These are phyloP conservation scores for Xylariaceae sp. DNA, from an alignment of 2,329 filamentous ascomycete genomes.

Conservation along the genomic window DNA sequence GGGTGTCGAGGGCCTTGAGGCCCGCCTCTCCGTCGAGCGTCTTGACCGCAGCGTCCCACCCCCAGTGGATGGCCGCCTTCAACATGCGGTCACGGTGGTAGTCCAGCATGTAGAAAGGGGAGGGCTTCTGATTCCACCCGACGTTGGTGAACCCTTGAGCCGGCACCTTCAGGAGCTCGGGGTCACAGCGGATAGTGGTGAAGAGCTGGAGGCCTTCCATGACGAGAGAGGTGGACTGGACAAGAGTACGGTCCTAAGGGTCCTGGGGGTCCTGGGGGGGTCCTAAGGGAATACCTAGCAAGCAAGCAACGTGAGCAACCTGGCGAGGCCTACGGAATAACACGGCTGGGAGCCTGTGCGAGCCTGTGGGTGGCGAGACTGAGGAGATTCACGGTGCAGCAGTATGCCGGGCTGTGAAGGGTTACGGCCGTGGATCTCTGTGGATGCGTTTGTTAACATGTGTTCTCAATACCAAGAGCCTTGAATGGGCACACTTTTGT, in stretches of 20 bases:
- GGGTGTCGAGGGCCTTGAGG: constrained; percentile 38
- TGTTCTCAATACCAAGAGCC: no score
- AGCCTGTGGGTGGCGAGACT: no score
- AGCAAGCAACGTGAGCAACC: no score
- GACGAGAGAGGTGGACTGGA: neutral
- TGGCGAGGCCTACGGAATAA: no score
- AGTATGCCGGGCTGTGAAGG: no score
- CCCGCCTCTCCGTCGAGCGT: constrained; percentile 43
- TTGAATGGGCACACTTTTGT: no score
- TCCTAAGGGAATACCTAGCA: neutral
- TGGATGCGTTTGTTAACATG: no score
- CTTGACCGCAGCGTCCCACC: constrained; percentile 45
- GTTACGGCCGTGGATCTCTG: no score
- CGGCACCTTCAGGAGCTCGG: constrained; percentile 44
- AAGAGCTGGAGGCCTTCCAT: constrained; percentile 54
- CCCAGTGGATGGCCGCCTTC: constrained; percentile 53
- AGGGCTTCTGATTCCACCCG: constrained; percentile 51
- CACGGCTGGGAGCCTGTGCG: no score
- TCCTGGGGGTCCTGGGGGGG: no score
- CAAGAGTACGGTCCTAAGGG: no score
- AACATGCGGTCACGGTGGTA: constrained; percentile 75
- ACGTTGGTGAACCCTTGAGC: constrained; percentile 36
- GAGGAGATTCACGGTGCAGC: no score
- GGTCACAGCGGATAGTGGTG: constrained; percentile 68
- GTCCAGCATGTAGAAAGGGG: constrained; percentile 72